phyloP scores from a whole-genome alignment of 805 yeast species.

The Saccharomycodes ludwigii region DNA sequence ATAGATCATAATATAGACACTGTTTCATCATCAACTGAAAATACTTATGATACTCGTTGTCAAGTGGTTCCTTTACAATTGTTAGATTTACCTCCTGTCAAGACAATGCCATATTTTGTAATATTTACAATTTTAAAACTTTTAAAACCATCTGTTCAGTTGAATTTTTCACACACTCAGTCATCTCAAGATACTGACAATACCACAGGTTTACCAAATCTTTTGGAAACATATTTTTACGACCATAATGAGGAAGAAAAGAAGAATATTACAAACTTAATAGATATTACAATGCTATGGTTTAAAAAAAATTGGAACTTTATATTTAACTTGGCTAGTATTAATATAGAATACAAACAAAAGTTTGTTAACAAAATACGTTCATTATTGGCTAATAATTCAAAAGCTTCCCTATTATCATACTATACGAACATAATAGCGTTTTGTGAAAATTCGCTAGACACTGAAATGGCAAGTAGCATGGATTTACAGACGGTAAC shows the following conservation, averaged over 20 bases:
- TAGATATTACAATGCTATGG: slow-evolving; percentile 32
- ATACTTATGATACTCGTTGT: slow-evolving; percentile 9
- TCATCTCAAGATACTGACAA: slow-evolving; percentile 2
- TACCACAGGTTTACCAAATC: slow-evolving; percentile 3
- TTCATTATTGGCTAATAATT: too few species aligned
- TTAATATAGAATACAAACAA: too few species aligned
- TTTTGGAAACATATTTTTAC: slow-evolving; percentile 19
- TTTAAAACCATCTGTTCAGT: slow-evolving; percentile 35
- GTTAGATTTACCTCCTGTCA: slow-evolving; percentile 44
- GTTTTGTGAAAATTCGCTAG: slow-evolving; percentile 19
- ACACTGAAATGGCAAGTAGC: slow-evolving; percentile 11
- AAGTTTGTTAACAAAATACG: too few species aligned
- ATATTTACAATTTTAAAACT: slow-evolving; percentile 34
- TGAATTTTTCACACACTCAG: slow-evolving; percentile 33
- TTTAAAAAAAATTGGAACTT: slow-evolving; percentile 25
- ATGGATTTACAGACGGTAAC: background rate
- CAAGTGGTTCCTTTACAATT: slow-evolving; percentile 31
- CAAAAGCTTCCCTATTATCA: too few species aligned
- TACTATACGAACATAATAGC: background rate
- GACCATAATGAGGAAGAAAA: too few species aligned
- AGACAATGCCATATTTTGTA: slow-evolving; percentile 34
- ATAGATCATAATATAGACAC: too few species aligned
- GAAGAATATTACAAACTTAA: slow-evolving; percentile 17
- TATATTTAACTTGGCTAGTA: too few species aligned
- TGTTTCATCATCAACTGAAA: background rate